Evolutionary conservation across 2,329 filamentous ascomycete genomes (phyloP).

Genomic region (Penicillium sp.): DNA sequence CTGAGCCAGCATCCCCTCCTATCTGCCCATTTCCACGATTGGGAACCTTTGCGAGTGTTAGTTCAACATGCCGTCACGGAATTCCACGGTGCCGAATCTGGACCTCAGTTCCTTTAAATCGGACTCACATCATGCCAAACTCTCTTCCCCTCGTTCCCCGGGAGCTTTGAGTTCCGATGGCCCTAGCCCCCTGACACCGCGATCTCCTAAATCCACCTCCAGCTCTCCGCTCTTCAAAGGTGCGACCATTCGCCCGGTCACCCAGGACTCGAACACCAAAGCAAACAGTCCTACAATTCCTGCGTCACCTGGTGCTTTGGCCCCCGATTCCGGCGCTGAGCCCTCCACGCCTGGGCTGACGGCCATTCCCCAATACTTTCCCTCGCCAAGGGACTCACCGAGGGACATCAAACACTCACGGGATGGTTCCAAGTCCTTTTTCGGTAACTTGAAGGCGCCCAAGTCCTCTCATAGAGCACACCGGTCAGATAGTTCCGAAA

Average conservation of each 20-base stretch:
- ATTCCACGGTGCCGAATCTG: conserved; percentile 35
- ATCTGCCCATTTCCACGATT: not conserved
- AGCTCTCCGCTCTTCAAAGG: conserved; percentile 36
- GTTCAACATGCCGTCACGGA: conserved; percentile 34
- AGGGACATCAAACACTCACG: conserved; percentile 34
- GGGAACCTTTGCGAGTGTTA: conserved; percentile 2
- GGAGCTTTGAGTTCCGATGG: conserved; percentile 34
- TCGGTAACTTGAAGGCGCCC: conserved; percentile 44
- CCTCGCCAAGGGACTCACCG: conserved; percentile 37
- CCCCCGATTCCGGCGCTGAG: conserved; percentile 20
- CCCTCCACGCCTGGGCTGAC: conserved; percentile 42
- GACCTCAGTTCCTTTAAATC: conserved; percentile 33
- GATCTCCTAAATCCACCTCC: conserved; percentile 36
- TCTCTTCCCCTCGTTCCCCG: conserved; percentile 31
- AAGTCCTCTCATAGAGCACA: conserved; percentile 42
- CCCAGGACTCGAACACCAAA: conserved; percentile 31
- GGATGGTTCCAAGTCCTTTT: conserved; percentile 44
- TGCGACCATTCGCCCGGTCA: conserved; percentile 40
- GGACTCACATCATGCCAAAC: conserved; percentile 26
- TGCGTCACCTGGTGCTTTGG: conserved; percentile 23
- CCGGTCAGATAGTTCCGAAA: conserved; percentile 37
- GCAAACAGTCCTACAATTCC: conserved; percentile 26
- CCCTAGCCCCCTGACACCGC: conserved; percentile 34
- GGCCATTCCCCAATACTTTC: conserved; percentile 43
- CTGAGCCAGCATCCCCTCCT: no score